Evolutionary conservation across 768 basidiomycete genomes (phyloP).

Genomic region (Podaxis carcinomalis): DNA sequence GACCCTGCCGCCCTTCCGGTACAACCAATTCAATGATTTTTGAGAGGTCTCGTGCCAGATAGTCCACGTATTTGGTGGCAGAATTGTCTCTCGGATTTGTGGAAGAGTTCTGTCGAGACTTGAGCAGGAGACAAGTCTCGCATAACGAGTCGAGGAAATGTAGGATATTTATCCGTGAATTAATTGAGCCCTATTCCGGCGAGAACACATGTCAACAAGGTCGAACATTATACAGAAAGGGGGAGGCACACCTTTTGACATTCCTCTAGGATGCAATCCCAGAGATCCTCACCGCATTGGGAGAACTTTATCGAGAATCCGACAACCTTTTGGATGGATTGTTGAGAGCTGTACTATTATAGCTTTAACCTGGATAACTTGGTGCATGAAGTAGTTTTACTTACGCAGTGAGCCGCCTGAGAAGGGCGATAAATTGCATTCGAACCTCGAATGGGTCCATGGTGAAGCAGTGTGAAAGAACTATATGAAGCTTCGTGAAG

Average conservation of each 20-base stretch:
- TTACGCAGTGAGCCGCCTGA: slow-evolving; percentile 33
- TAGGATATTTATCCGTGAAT: slow-evolving; percentile 89
- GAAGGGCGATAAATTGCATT: slow-evolving; percentile 32
- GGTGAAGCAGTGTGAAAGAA: background rate
- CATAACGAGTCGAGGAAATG: slow-evolving; percentile 89
- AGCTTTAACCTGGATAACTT: slow-evolving; percentile 16
- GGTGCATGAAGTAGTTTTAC: slow-evolving; percentile 13
- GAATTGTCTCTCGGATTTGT: slow-evolving; percentile 1
- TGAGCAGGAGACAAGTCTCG: slow-evolving; percentile 69
- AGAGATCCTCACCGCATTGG: slow-evolving; percentile 85
- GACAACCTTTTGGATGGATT: slow-evolving; percentile 86
- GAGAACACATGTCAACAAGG: background rate
- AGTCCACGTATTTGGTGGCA: slow-evolving; percentile 62
- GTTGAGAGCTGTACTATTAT: slow-evolving; percentile 58
- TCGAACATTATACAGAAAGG: background rate
- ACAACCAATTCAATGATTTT: slow-evolving; percentile 85
- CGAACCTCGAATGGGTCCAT: slow-evolving; percentile 39
- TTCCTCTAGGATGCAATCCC: slow-evolving; percentile 92
- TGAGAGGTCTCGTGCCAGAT: slow-evolving; percentile 70
- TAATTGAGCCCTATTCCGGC: slow-evolving; percentile 67
- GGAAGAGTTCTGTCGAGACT: slow-evolving; percentile 31
- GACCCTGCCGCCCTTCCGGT: slow-evolving; percentile 80
- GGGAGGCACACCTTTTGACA: slow-evolving; percentile 65
- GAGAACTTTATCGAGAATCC: slow-evolving; percentile 79
- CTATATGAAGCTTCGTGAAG: background rate